A percentile compares a stretch with the other conserved stretches of the same genome.
phyloP scores from a whole-genome alignment of 192 early-diverging fungal species.

The Pecoramyces ruminantium region DNA sequence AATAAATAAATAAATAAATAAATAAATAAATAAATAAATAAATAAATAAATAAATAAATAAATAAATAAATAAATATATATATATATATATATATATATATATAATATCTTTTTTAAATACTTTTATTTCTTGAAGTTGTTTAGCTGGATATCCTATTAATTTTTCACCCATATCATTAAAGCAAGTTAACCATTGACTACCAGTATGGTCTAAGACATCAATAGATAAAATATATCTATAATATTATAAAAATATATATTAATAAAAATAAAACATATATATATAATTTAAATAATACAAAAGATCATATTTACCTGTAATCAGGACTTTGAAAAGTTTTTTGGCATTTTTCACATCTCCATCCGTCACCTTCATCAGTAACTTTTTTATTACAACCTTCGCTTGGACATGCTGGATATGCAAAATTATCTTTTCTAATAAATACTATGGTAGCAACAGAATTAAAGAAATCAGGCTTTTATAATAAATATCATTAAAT shows the following conservation, averaged over 20 bases:
- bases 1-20: too few species aligned
- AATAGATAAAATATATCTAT: conserved; percentile 48
- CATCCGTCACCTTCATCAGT: conserved; percentile 46
- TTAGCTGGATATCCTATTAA: conserved; percentile 55
- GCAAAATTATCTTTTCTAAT: conserved; percentile 49
- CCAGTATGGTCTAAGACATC: conserved; percentile 62
- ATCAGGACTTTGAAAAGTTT: conserved; percentile 43
- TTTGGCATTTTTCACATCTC: conserved; percentile 85
- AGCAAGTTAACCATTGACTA: conserved; percentile 62
- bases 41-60: too few species aligned
- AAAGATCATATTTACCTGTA: conserved; percentile 36
- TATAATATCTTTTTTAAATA: too few species aligned
- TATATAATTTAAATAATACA: too few species aligned
- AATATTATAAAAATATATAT: too few species aligned
- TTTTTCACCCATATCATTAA: conserved; percentile 60
- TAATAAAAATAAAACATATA: too few species aligned
- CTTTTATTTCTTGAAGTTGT: conserved; percentile 45
- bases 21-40: too few species aligned
- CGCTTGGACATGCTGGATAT: conserved; percentile 73
- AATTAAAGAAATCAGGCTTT: conserved; percentile 54
- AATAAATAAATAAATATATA: too few species aligned
- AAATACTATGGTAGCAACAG: conserved; percentile 53
- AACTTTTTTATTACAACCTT: conserved; percentile 81
- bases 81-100: too few species aligned
- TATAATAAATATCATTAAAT: not conserved